Evolutionary conservation across 805 yeast species (phyloP).

Genomic region (Kuraishia ogatae): DNA sequence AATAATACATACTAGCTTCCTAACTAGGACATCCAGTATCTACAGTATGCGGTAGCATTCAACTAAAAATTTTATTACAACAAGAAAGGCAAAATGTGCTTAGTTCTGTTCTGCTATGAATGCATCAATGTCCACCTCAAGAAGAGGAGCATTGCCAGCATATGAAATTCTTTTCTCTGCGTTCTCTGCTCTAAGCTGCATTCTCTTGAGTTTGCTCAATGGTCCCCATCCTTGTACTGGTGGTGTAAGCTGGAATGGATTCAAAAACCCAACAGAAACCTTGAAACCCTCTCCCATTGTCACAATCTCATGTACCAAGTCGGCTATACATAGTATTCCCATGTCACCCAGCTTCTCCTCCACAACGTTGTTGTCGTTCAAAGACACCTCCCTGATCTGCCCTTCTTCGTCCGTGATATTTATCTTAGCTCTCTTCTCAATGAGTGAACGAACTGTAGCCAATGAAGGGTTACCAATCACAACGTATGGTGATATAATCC

Average conservation of each 20-base stretch:
- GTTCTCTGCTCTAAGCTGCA: constrained; percentile 46
- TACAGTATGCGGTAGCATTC: too few relatives aligned
- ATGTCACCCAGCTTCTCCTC: constrained; percentile 64
- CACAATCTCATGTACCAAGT: constrained; percentile 63
- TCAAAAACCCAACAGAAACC: constrained; percentile 48
- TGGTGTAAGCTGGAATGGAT: constrained; percentile 60
- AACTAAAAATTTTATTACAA: too few relatives aligned
- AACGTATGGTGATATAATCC: constrained; percentile 62
- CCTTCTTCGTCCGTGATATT: constrained; percentile 23
- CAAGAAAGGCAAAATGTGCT: not conserved
- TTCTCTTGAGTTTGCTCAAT: constrained; percentile 54
- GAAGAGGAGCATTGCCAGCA: constrained; percentile 55
- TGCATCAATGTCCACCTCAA: constrained; percentile 66
- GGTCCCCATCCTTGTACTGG: constrained; percentile 75
- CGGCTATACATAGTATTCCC: constrained; percentile 75
- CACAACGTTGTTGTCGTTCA: constrained; percentile 68
- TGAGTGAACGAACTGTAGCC: constrained; percentile 58
- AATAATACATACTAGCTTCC: too few relatives aligned
- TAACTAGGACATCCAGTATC: too few relatives aligned
- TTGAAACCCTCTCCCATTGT: constrained; percentile 59
- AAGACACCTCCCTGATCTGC: constrained; percentile 28
- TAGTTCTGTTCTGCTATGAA: constrained; percentile 61
- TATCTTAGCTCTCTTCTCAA: constrained; percentile 71
- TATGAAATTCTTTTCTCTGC: constrained; percentile 37
- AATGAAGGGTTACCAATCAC: constrained; percentile 72